These are phyloP conservation scores for Suillus variegatus DNA, from an alignment of 768 basidiomycete species.

Conservation along the genomic window DNA sequence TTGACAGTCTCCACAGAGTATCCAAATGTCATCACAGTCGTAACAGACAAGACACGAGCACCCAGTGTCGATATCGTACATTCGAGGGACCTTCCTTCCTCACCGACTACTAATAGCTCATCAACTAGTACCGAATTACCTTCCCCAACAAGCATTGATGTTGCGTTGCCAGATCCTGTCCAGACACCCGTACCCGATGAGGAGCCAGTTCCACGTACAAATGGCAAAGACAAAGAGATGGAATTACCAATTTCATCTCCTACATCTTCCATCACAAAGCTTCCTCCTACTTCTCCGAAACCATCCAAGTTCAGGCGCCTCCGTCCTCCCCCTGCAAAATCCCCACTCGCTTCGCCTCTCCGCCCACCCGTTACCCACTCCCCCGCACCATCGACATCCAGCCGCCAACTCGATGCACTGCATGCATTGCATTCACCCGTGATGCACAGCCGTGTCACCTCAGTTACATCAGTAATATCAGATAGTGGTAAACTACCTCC, in stretches of 20 bases:
- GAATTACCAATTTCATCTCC: slow-evolving; percentile 8
- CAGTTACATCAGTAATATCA: slow-evolving; percentile 24
- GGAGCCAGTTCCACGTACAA: slow-evolving; percentile 6
- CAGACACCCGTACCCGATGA: background rate
- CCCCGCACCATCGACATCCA: slow-evolving; percentile 20
- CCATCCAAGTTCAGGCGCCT: slow-evolving; percentile 55
- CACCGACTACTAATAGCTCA: slow-evolving; percentile 11
- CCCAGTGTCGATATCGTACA: slow-evolving; percentile 11
- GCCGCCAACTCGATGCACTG: slow-evolving; percentile 28
- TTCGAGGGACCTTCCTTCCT: slow-evolving; percentile 11
- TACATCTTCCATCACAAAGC: slow-evolving; percentile 11
- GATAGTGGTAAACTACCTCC: background rate
- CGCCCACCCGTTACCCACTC: slow-evolving; percentile 29
- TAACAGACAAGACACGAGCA: slow-evolving; percentile 9
- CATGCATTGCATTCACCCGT: slow-evolving; percentile 31
- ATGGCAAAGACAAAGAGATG: slow-evolving; percentile 14
- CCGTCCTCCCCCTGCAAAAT: slow-evolving; percentile 23
- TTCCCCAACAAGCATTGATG: slow-evolving; percentile 4
- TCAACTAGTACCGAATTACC: slow-evolving; percentile 1
- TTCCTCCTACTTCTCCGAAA: slow-evolving; percentile 12
- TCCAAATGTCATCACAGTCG: slow-evolving; percentile 10
- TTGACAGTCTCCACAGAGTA: slow-evolving; percentile 11
- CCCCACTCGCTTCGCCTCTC: slow-evolving; percentile 33
- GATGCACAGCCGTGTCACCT: slow-evolving; percentile 32
- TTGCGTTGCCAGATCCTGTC: slow-evolving; percentile 1